Conservation (phyloP, 2,329 filamentous ascomycete species). For the Ilyonectria sp. region DNA sequence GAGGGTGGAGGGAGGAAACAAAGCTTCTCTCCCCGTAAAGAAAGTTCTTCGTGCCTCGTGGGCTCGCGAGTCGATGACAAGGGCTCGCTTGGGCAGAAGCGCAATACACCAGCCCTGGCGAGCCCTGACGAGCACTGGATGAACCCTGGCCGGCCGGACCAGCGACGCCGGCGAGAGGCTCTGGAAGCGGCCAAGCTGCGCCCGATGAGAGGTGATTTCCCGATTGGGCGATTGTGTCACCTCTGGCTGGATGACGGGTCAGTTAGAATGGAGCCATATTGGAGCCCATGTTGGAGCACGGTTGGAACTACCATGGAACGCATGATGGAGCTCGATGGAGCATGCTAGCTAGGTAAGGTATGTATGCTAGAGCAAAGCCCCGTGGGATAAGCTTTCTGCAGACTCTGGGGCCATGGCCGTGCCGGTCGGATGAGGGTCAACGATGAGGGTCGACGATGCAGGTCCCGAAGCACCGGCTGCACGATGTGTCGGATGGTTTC, state of each 20-base stretch:
- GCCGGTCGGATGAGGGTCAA: constrained; percentile 27
- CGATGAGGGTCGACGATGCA: constrained; percentile 43
- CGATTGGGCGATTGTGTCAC: constrained; percentile 44
- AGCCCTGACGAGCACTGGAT: not conserved
- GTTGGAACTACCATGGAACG: constrained; percentile 30
- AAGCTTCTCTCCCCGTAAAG: constrained; percentile 25
- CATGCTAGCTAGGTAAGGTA: not conserved
- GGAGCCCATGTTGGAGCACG: not conserved
- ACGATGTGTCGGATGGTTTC: constrained; percentile 52
- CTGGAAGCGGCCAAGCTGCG: constrained; percentile 29
- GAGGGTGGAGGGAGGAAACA: constrained; percentile 20
- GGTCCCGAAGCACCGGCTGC: constrained; percentile 49
- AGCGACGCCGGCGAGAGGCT: constrained; percentile 8
- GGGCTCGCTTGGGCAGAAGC: constrained; percentile 12
- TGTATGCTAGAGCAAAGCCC: not conserved
- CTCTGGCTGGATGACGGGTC: constrained; percentile 41
- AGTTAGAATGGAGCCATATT: not conserved
- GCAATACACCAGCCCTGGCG: not conserved
- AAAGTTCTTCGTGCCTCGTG: constrained; percentile 19
- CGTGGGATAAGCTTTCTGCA: constrained; percentile 35
- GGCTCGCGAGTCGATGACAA: constrained; percentile 31
- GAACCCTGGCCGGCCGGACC: not conserved
- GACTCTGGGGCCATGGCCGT: constrained; percentile 22
- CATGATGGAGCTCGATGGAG: too few relatives aligned
- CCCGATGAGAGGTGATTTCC: constrained; percentile 47